These are phyloP conservation scores for Sclerotinia nivalis DNA, from an alignment of 2,329 filamentous ascomycete species.

Conservation along the genomic window DNA sequence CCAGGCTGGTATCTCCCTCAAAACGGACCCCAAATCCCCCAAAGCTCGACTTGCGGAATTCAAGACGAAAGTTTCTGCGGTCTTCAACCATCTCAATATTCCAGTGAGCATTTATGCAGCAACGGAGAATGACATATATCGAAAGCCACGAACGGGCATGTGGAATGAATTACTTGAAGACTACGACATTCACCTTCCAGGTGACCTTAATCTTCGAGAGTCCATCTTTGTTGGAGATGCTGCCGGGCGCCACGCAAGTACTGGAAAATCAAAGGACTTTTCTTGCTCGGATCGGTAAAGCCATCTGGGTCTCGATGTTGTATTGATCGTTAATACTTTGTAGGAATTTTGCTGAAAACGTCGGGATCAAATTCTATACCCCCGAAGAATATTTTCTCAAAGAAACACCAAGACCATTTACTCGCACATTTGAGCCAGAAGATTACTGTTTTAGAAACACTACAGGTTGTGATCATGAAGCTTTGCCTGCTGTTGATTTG, in stretches of 20 bases:
- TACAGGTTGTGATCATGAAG: slow-evolving; percentile 32
- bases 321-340: slow-evolving; percentile 25
- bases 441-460: slow-evolving; percentile 49
- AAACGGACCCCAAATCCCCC: slow-evolving; percentile 67
- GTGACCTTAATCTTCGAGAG: slow-evolving; percentile 63
- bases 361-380: slow-evolving; percentile 77
- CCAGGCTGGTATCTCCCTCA: slow-evolving; percentile 79
- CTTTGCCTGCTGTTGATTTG: background rate
- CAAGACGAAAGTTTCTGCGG: slow-evolving; percentile 73
- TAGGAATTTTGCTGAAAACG: slow-evolving; percentile 82
- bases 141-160: slow-evolving; percentile 88
- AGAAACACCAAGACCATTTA: slow-evolving; percentile 64
- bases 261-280: slow-evolving; percentile 57
- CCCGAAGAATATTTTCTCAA: slow-evolving; percentile 90
- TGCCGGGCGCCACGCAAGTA: slow-evolving; percentile 56
- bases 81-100: slow-evolving; percentile 71
- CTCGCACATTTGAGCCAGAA: slow-evolving; percentile 69
- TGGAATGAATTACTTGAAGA: slow-evolving; percentile 69
- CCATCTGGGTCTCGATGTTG: slow-evolving; percentile 1
- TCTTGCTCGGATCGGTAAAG: slow-evolving; percentile 59
- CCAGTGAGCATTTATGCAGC: slow-evolving; percentile 84
- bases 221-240: slow-evolving; percentile 94
- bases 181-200: slow-evolving; percentile 45
- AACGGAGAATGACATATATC: slow-evolving; percentile 75
- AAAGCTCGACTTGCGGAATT: slow-evolving; percentile 72